A percentile compares a stretch with the other conserved stretches of the same genome.
These are phyloP conservation scores for Skeletonema marinoi DNA, from an alignment of 108 stramenopile genomes.

Conservation along the genomic window DNA sequence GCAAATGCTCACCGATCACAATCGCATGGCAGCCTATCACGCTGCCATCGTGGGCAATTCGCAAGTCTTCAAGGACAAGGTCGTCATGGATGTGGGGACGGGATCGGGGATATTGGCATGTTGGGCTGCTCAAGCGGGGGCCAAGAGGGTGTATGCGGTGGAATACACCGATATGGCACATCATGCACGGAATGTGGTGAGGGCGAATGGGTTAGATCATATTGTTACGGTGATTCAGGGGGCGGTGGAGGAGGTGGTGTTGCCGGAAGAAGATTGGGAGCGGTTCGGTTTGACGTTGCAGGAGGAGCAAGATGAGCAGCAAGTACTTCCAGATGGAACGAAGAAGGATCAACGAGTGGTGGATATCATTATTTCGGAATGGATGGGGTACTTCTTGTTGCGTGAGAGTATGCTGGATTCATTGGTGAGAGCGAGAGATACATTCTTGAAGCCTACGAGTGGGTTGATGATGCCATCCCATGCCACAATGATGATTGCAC, in stretches of 20 bases:
- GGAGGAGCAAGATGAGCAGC: no score
- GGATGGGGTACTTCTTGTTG: slow-evolving; percentile 99
- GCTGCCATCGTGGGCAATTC: slow-evolving; percentile 83
- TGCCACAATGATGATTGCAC: slow-evolving; percentile 93
- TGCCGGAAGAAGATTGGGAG: no score
- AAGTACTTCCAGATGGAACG: slow-evolving; percentile 59
- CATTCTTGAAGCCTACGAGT: slow-evolving; percentile 44
- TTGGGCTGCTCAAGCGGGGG: no score
- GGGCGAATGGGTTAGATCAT: slow-evolving; percentile 89
- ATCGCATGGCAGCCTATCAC: slow-evolving; percentile 98
- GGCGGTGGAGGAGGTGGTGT: slow-evolving; percentile 49
- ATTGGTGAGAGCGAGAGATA: no score
- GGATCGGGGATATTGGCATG: no score
- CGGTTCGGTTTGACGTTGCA: no score
- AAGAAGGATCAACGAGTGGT: slow-evolving; percentile 69
- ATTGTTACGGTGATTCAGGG: slow-evolving; percentile 97
- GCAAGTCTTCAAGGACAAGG: no score
- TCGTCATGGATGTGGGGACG: no score
- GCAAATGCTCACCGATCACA: slow-evolving; percentile 98
- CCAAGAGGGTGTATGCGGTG: no score
- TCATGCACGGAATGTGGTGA: slow-evolving; percentile 89
- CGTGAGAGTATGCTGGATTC: slow-evolving; percentile 55
- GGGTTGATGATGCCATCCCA: slow-evolving; percentile 97
- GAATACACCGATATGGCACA: slow-evolving; percentile 89
- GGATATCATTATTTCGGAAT: slow-evolving; percentile 97